Evolutionary conservation across 768 basidiomycete genomes (phyloP).

Genomic region (Tubosaeta sp.): DNA sequence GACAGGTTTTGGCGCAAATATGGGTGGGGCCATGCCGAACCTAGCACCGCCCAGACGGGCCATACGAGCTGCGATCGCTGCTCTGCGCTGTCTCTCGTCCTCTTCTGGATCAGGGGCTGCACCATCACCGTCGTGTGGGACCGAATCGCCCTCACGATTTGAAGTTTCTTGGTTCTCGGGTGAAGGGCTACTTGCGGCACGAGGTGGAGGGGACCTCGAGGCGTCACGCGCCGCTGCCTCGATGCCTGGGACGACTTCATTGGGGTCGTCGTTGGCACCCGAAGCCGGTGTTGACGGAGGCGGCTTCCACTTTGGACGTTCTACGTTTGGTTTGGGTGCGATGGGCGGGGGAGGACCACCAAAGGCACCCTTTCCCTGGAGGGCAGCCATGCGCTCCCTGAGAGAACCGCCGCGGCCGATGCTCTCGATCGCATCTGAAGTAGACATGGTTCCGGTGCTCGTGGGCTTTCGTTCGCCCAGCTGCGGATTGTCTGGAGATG

Average conservation of each 20-base stretch:
- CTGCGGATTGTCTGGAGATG: conserved; percentile 22
- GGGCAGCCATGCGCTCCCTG: conserved; percentile 92
- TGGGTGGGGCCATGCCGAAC: conserved; percentile 74
- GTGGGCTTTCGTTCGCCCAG: conserved; percentile 20
- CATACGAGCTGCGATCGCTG: conserved; percentile 90
- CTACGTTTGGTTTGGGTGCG: conserved; percentile 46
- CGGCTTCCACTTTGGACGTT: conserved; percentile 85
- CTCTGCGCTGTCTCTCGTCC: conserved; percentile 74
- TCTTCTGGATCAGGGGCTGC: conserved; percentile 47
- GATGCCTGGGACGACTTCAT: conserved; percentile 20
- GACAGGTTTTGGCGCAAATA: conserved; percentile 56
- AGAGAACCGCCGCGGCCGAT: conserved; percentile 77
- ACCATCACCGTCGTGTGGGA: conserved; percentile 18
- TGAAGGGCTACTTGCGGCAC: conserved; percentile 12
- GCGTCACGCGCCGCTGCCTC: conserved; percentile 21
- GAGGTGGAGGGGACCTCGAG: conserved; percentile 36
- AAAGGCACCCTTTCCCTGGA: conserved; percentile 81
- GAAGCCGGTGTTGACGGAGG: conserved; percentile 52
- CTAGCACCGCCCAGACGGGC: conserved; percentile 85
- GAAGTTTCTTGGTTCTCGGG: conserved; percentile 12
- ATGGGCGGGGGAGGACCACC: conserved; percentile 51
- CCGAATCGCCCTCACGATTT: conserved; percentile 27
- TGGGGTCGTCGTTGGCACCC: conserved; percentile 41
- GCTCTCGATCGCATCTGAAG: conserved; percentile 83
- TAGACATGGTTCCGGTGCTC: conserved; percentile 56